Base-by-base conservation (phyloP, 2,329 filamentous ascomycete species). In the Dissoconium aciculare region DNA sequence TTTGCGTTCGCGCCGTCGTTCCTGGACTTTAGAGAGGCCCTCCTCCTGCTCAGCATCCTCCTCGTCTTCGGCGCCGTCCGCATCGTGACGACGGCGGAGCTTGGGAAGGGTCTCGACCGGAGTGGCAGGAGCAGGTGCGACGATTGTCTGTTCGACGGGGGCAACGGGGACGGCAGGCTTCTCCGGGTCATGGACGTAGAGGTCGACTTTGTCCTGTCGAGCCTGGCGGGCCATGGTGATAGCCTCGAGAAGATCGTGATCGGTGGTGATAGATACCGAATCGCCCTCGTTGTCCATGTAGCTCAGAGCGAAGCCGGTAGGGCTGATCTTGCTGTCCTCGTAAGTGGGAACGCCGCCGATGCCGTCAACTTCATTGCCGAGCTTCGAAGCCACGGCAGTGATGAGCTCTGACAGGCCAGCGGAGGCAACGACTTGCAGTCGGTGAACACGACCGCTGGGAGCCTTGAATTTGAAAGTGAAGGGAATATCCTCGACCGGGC, bases 391-490 rank as follows among this genome's bases (percentile, higher is more conserved):
- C 4, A 98, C 83, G 35, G 71, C 74, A 15, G 66, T 56, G 15
- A 95, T 74, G 36, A 98, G 74, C 25, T 82, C 73, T 12, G 70
- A 71, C 39, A 98, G 73, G 25, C 89, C 89, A 33, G 82, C 72
- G 13, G 78, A 72, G 8, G 84, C 78, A 32, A 74, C 65, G 15
- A 94, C 76, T 50, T 95, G 89, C 30, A 98, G 62, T 32, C 89
- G 75, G 57, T 98, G 89, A 11, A 95, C 85, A 31, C 89, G 81
- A 27, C 87, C 89, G 45, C 82, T 85, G 1, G 89, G 89, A 2
- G 89, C 84, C 64, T 95, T 95, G 70, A 98, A 98, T 58, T 98
- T 98, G 74, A 98, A 98, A 3, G 87, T 74, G 59, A 95, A 98
- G 0, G 87, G 82, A 8, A 71, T 57, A 42, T 91, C 81, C 46